A percentile compares a stretch with the other conserved stretches of the same genome.
Conservation (phyloP, 805 yeast species). For the Ogataea methylovora region DNA sequence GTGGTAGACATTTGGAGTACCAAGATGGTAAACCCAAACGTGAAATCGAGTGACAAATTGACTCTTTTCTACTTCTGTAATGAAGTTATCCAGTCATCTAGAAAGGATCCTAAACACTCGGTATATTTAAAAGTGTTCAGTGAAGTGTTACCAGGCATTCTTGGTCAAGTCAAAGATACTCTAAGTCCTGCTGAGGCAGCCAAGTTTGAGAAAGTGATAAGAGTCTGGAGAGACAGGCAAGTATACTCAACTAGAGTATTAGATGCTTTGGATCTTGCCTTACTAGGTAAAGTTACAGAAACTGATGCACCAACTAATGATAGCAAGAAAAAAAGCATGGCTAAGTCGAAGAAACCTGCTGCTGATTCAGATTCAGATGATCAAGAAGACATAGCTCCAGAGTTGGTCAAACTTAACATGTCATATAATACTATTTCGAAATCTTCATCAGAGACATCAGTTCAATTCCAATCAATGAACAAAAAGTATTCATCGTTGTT, state of each 20-base stretch:
- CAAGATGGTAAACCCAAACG: slow-evolving; percentile 7
- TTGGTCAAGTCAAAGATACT: slow-evolving; percentile 24
- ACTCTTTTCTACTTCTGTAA: slow-evolving; percentile 66
- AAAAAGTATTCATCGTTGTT: slow-evolving; percentile 17
- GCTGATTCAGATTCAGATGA: background rate
- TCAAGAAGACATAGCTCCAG: slow-evolving; percentile 15
- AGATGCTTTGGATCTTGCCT: background rate
- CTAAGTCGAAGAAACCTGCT: background rate
- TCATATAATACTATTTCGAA: slow-evolving; percentile 16
- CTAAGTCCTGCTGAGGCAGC: slow-evolving; percentile 27
- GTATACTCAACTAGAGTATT: slow-evolving; percentile 28
- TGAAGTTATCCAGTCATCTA: slow-evolving; percentile 75
- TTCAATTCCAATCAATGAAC: slow-evolving; percentile 12
- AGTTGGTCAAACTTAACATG: slow-evolving; percentile 16
- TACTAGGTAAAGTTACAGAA: slow-evolving; percentile 1
- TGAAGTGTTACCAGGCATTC: slow-evolving; percentile 34
- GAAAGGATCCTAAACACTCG: slow-evolving; percentile 45
- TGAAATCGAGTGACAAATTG: slow-evolving; percentile 28
- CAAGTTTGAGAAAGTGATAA: slow-evolving; percentile 42
- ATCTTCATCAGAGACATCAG: slow-evolving; percentile 11
- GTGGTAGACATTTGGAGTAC: slow-evolving; percentile 48
- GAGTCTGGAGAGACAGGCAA: slow-evolving; percentile 50
- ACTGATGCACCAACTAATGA: background rate
- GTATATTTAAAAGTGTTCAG: slow-evolving; percentile 57
- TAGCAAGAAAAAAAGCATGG: background rate